A percentile compares a stretch with the other conserved stretches of the same genome.
phyloP scores from a whole-genome alignment of 805 yeast genomes.

The Lachancea mirantina region DNA sequence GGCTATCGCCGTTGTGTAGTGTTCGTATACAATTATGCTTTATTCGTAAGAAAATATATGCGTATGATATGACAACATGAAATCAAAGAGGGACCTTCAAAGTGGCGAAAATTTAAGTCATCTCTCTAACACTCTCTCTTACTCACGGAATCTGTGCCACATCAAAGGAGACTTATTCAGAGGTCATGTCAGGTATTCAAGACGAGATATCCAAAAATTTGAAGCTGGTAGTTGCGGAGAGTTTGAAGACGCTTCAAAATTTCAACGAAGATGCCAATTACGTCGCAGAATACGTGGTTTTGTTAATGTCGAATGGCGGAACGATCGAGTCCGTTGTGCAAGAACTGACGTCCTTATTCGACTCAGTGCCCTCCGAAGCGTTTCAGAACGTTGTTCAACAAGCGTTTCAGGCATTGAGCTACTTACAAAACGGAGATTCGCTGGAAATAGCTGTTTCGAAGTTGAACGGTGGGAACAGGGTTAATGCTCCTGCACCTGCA shows the following conservation, averaged over 20 bases:
- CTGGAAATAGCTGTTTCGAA: slow-evolving; percentile 26
- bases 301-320: slow-evolving; percentile 62
- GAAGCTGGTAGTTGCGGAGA: slow-evolving; percentile 37
- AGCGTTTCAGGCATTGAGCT: slow-evolving; percentile 50
- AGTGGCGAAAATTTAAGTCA: no score
- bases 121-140: no score
- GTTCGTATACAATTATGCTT: no score
- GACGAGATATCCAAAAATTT: slow-evolving; percentile 35
- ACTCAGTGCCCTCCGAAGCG: slow-evolving; percentile 54
- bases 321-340: slow-evolving; percentile 50
- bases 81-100: no score
- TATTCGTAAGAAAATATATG: no score
- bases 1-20: no score
- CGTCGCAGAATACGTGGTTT: slow-evolving; percentile 68
- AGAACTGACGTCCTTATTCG: slow-evolving; percentile 57
- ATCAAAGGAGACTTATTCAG: no score
- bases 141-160: no score
- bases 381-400: slow-evolving; percentile 48
- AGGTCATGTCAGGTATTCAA: slow-evolving; percentile 12
- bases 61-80: no score
- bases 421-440: slow-evolving; percentile 32
- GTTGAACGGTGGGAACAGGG: slow-evolving; percentile 16
- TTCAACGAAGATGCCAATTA: slow-evolving; percentile 48
- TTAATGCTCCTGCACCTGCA: no score
- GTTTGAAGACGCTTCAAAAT: slow-evolving; percentile 34